Conservation (phyloP, 2,329 filamentous ascomycete genomes). For the Elsinoe batatas region DNA sequence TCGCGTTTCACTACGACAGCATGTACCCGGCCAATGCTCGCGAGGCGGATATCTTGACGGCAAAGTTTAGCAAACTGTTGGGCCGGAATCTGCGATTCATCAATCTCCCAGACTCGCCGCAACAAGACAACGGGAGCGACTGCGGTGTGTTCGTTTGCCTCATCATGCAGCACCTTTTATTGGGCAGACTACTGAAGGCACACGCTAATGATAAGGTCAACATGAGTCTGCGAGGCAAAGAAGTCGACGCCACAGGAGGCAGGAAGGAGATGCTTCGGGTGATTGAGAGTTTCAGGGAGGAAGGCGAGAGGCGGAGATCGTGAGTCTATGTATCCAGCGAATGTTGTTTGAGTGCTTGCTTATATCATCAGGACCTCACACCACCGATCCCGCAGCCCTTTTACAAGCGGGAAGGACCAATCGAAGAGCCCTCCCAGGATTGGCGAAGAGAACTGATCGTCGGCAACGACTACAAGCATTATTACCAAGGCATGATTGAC, state of each 20-base stretch:
- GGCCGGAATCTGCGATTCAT: constrained; percentile 61
- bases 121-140: constrained; percentile 86
- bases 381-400: constrained; percentile 16
- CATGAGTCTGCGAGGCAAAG: constrained; percentile 83
- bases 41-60: constrained; percentile 60
- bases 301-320: constrained; percentile 76
- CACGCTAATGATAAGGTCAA: constrained; percentile 77
- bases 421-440: constrained; percentile 21
- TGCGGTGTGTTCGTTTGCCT: constrained; percentile 95
- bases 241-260: constrained; percentile 68
- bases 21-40: constrained; percentile 63
- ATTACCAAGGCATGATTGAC: constrained; percentile 3
- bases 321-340: constrained; percentile 41
- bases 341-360: background rate
- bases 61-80: constrained; percentile 61
- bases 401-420: constrained; percentile 18
- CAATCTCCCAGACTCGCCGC: constrained; percentile 73
- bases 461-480: background rate
- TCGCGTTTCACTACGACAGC: constrained; percentile 95
- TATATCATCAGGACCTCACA: background rate
- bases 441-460: constrained; percentile 19
- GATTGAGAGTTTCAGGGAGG: constrained; percentile 76
- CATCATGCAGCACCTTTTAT: constrained; percentile 84
- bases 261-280: constrained; percentile 86
- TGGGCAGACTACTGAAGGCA: constrained; percentile 70